Base-by-base conservation (phyloP, 1,284 basidiomycete genomes). In the Microbotryum scabiosae region DNA sequence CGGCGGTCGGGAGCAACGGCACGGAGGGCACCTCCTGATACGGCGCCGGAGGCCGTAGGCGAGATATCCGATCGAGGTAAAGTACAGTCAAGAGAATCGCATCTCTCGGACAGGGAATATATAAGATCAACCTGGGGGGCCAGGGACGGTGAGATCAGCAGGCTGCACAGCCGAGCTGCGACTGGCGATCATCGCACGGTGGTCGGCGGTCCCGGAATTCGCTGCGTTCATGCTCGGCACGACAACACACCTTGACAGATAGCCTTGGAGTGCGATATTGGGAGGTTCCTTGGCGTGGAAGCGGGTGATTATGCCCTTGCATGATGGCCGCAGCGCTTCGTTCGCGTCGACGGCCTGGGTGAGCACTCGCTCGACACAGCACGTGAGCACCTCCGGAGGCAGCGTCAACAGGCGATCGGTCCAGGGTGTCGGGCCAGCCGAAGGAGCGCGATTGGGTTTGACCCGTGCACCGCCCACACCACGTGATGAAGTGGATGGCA, bases 81-180 rank as follows among this genome's bases (percentile, higher is more conserved):
- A 65, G 53, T 18, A 63, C 32, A 25, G 52, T 56, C 32, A 68
- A 56, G 21, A 68, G 25, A 26, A 68, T 3, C 23, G 64, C 64
- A 48, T 68, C 67, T 3, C 64, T 55, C n/a, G 64, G 64, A 54
- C 56, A 64, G 2, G 67, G 67, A 16, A 64, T 66, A 53, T 56
- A 66, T 10, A 51, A 46, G 3, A 48, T 60, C 26, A 68, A 30
- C 18, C 66, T 65, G 58, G n/a, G n/a, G 45, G 18, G 23, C n/a
- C 4, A 30, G 30, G 12, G n/a, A 5, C 7, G 26, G 32, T 10
- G 47, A 8, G n/a, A 21, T 46, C 26, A 32, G 51, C 45, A 47
- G 8, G 32, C 21, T 23, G 7, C 36, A 14, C 30, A 9, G 30
- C 30, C 30, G 30, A 30, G 1, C 30, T 30, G 30, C 30, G 30